These are phyloP conservation scores for Samsoniella hepiali DNA, from an alignment of 2,329 filamentous ascomycete genomes.

Conservation along the genomic window DNA sequence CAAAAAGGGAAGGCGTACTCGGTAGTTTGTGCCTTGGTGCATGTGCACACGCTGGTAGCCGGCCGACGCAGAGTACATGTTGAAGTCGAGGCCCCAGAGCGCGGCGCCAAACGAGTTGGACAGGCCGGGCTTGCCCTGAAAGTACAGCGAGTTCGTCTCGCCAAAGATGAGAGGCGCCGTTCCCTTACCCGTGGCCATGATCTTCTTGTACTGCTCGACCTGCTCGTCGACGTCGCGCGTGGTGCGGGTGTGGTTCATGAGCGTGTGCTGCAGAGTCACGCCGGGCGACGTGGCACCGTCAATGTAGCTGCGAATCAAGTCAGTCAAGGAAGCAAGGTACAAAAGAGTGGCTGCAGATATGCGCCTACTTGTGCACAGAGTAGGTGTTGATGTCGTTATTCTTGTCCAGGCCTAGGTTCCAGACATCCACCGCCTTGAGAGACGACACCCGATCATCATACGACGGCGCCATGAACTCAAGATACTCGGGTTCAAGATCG, in stretches of 20 bases:
- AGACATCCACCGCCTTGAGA: slow-evolving; percentile 47
- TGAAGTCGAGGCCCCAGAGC: slow-evolving; percentile 63
- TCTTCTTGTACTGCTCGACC: slow-evolving; percentile 42
- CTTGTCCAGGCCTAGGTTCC: slow-evolving; percentile 48
- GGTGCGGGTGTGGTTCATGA: slow-evolving; percentile 60
- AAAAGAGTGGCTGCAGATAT: too few species aligned
- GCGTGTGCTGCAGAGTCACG: slow-evolving; percentile 57
- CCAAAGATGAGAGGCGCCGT: slow-evolving; percentile 36
- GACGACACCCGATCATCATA: slow-evolving; percentile 52
- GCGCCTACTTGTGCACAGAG: slow-evolving; percentile 51
- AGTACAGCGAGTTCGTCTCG: slow-evolving; percentile 61
- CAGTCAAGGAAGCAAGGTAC: not conserved
- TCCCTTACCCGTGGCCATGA: slow-evolving; percentile 27
- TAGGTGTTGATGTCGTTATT: slow-evolving; percentile 49
- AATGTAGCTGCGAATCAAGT: slow-evolving; percentile 50
- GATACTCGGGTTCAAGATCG: slow-evolving; percentile 34
- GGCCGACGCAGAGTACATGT: slow-evolving; percentile 53
- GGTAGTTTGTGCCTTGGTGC: slow-evolving; percentile 62
- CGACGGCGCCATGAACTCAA: slow-evolving; percentile 46
- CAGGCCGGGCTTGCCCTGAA: slow-evolving; percentile 58
- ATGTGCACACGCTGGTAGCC: slow-evolving; percentile 58
- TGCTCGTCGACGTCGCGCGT: slow-evolving; percentile 46
- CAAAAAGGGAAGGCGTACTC: slow-evolving; percentile 31
- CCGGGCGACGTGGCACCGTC: slow-evolving; percentile 53
- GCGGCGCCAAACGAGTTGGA: slow-evolving; percentile 64